Evolutionary conservation across 1,139 yeast genomes (phyloP).

Genomic region (Yamadazyma sp.): DNA sequence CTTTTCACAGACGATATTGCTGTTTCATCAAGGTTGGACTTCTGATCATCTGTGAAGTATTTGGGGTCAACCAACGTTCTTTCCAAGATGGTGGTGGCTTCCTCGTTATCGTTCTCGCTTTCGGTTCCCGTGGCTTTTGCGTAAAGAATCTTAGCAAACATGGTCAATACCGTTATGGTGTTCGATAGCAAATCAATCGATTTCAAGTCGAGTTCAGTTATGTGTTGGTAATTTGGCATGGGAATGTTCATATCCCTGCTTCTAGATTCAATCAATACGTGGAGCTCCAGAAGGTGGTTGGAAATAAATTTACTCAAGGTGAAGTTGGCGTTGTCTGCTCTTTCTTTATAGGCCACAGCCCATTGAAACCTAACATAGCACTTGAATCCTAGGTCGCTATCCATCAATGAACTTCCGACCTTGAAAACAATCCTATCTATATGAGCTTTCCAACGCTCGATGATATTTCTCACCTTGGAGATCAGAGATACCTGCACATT

Average conservation of each 20-base stretch:
- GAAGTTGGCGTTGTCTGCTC: constrained; percentile 32
- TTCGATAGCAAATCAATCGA: constrained; percentile 63
- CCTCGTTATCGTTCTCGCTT: constrained; percentile 34
- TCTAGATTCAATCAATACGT: constrained; percentile 19
- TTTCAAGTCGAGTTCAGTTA: constrained; percentile 57
- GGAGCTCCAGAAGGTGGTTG: constrained; percentile 18
- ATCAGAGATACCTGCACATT: constrained; percentile 36
- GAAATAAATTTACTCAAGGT: constrained; percentile 30
- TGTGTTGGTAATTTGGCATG: constrained; percentile 52
- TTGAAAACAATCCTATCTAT: constrained; percentile 8
- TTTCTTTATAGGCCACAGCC: constrained; percentile 33
- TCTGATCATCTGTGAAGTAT: constrained; percentile 4
- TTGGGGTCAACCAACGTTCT: constrained; percentile 38
- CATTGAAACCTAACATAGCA: constrained; percentile 30
- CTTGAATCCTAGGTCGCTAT: constrained; percentile 1
- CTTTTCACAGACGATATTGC: constrained; percentile 49
- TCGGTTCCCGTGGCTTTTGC: constrained; percentile 26
- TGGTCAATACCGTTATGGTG: constrained; percentile 63
- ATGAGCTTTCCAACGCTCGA: constrained; percentile 37
- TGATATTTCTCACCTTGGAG: constrained; percentile 35
- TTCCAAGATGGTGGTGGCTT: constrained; percentile 56
- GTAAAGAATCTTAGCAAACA: constrained; percentile 60
- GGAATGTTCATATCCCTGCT: constrained; percentile 12
- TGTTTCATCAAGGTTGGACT: constrained; percentile 15
- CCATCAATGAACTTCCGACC: not conserved